phyloP scores from a whole-genome alignment of 331 rosid genomes.

The Quercus lobata region DNA sequence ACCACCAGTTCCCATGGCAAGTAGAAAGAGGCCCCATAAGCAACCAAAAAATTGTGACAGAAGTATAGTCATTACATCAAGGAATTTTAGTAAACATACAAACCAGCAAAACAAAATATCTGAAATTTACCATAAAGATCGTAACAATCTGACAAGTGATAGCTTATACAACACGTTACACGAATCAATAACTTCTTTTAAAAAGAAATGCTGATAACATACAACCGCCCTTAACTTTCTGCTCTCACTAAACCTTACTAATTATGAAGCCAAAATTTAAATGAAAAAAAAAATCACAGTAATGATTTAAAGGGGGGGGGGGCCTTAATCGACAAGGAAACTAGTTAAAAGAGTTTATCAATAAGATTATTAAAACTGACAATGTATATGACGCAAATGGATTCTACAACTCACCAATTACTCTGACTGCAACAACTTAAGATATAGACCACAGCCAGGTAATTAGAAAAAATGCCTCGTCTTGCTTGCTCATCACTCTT shows the following conservation, averaged over 20 bases:
- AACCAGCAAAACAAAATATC: not conserved
- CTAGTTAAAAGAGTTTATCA: not conserved
- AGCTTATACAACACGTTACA: not conserved
- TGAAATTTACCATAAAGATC: not conserved
- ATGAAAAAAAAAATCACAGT: not conserved
- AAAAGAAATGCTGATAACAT: not conserved
- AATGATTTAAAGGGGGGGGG: not conserved
- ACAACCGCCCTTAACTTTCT: not conserved
- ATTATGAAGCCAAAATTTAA: not conserved
- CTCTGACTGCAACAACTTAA: constrained; percentile 19
- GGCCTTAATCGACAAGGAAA: not conserved
- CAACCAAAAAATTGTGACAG: not conserved
- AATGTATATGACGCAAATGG: constrained; percentile 21
- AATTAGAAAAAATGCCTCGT: constrained; percentile 12
- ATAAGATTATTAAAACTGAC: constrained; percentile 14
- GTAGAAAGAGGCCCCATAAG: not conserved
- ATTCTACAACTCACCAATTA: constrained; percentile 17
- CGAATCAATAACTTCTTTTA: not conserved
- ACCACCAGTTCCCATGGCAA: not conserved
- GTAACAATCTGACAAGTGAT: no score
- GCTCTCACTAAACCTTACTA: not conserved
- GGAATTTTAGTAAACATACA: not conserved
- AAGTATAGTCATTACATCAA: not conserved
- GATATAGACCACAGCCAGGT: constrained; percentile 23
- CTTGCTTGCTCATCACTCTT: constrained; percentile 23